phyloP scores from a whole-genome alignment of 345 rosid species.

The Lepidium africanum region DNA sequence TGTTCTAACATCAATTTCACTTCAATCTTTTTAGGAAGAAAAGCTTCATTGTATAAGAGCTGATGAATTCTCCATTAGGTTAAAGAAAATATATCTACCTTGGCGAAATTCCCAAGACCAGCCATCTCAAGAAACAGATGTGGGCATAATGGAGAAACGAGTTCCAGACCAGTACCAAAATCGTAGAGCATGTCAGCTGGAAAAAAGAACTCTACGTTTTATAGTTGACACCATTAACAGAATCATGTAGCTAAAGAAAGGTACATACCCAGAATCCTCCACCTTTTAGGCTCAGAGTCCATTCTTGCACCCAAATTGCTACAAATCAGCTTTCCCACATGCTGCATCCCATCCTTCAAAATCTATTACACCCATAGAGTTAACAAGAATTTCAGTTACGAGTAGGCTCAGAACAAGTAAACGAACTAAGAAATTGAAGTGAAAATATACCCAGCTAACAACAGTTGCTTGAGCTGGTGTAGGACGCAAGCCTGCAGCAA shows the following conservation, averaged over 20 bases:
- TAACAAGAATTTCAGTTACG: not conserved
- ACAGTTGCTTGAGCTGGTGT: conserved; percentile 95
- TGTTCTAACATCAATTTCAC: not conserved
- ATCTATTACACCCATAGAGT: conserved; percentile 39
- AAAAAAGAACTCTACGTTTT: not conserved
- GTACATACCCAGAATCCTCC: conserved; percentile 78
- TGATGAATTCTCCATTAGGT: not conserved
- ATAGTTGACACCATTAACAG: conserved; percentile 42
- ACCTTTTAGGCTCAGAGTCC: conserved; percentile 93
- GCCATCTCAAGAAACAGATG: conserved; percentile 93
- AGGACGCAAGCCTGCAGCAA: conserved; percentile 98
- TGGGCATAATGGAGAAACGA: conserved; percentile 85
- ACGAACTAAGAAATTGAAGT: not conserved
- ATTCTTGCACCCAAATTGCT: conserved; percentile 95
- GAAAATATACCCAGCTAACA: conserved; percentile 79
- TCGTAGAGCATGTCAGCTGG: conserved; percentile 95
- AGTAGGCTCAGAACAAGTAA: not conserved
- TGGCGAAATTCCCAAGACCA: conserved; percentile 92
- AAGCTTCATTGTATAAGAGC: not conserved
- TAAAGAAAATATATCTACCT: conserved; percentile 32
- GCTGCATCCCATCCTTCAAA: conserved; percentile 96
- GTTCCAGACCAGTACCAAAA: conserved; percentile 86
- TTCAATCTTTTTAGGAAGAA: not conserved
- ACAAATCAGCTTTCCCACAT: conserved; percentile 82
- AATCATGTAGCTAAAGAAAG: conserved; percentile 15